These are phyloP conservation scores for Aphanomyces cochlioides DNA, from an alignment of 352 stramenopile species.

Conservation along the genomic window DNA sequence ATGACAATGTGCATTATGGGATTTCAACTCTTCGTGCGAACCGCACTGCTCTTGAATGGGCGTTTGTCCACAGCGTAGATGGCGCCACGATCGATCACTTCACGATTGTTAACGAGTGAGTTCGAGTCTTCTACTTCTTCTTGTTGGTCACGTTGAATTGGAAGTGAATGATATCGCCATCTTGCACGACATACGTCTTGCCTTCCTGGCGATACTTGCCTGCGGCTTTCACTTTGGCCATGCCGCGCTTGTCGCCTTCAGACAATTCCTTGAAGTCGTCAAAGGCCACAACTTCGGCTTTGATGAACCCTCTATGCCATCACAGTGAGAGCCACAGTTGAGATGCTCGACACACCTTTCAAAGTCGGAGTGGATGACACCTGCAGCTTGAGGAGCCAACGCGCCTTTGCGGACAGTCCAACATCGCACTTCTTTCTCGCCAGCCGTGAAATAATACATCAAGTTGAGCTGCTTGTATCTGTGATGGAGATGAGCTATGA, in stretches of 20 bases:
- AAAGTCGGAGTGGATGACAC: slow-evolving; percentile 92
- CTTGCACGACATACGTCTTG: slow-evolving; percentile 86
- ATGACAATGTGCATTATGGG: slow-evolving; percentile 47
- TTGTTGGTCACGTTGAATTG: slow-evolving; percentile 90
- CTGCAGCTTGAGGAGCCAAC: slow-evolving; percentile 49
- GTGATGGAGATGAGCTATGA: background rate
- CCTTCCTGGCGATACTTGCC: slow-evolving; percentile 89
- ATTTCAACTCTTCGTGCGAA: slow-evolving; percentile 44
- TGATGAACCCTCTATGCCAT: slow-evolving; percentile 74
- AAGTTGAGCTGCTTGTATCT: slow-evolving; percentile 87
- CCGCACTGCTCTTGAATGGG: slow-evolving; percentile 35
- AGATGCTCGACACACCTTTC: slow-evolving; percentile 42
- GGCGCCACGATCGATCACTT: slow-evolving; percentile 40
- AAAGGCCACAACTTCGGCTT: slow-evolving; percentile 77
- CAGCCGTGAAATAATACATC: slow-evolving; percentile 90
- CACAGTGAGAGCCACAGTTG: background rate
- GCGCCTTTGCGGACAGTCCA: slow-evolving; percentile 62
- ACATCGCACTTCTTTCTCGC: slow-evolving; percentile 87
- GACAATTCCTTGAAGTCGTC: slow-evolving; percentile 87
- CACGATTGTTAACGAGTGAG: slow-evolving; percentile 37
- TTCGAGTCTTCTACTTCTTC: slow-evolving; percentile 42
- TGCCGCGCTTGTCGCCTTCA: slow-evolving; percentile 55
- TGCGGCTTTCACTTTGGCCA: slow-evolving; percentile 84
- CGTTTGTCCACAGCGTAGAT: slow-evolving; percentile 37
- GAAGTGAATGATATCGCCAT: slow-evolving; percentile 91